Conservation (phyloP, 495 filamentous ascomycete species). For the Massariosphaeria phaeospora region DNA sequence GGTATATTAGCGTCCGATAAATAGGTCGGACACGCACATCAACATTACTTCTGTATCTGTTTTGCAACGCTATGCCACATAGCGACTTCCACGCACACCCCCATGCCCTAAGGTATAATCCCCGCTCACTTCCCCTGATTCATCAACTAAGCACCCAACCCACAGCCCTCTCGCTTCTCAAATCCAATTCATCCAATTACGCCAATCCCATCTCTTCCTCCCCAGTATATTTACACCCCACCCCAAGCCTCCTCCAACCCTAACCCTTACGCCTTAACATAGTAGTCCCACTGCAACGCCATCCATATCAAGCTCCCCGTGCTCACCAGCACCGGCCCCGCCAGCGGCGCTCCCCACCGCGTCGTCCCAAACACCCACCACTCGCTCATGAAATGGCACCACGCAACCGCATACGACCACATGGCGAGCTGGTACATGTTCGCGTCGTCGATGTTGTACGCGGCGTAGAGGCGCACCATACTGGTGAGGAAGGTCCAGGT, state of each 20-base stretch:
- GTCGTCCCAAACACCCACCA: slow-evolving; percentile 70
- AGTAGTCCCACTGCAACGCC: slow-evolving; percentile 61
- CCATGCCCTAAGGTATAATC: background rate
- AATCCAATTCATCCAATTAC: background rate
- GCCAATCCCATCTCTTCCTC: background rate
- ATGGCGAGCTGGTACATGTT: slow-evolving; percentile 71
- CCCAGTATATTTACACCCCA: too few species aligned
- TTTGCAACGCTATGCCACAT: too few species aligned
- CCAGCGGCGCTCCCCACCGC: slow-evolving; percentile 60
- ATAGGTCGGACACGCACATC: too few species aligned
- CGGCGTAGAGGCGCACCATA: slow-evolving; percentile 75
- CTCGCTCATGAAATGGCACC: slow-evolving; percentile 76
- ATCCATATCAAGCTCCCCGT: slow-evolving; percentile 75
- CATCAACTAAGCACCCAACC: background rate
- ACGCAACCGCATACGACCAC: slow-evolving; percentile 75
- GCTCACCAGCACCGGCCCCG: slow-evolving; percentile 68
- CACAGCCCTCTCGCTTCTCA: too few species aligned
- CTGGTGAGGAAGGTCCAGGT: slow-evolving; percentile 80
- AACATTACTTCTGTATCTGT: too few species aligned
- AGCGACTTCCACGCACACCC: too few species aligned
- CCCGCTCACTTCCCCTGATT: slow-evolving; percentile 4
- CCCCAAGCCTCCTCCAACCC: background rate
- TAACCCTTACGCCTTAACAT: slow-evolving; percentile 44
- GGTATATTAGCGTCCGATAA: too few species aligned
- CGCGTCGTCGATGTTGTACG: slow-evolving; percentile 71